Conservation (phyloP, 768 basidiomycete genomes). For the Hypsizygus marmoreus region DNA sequence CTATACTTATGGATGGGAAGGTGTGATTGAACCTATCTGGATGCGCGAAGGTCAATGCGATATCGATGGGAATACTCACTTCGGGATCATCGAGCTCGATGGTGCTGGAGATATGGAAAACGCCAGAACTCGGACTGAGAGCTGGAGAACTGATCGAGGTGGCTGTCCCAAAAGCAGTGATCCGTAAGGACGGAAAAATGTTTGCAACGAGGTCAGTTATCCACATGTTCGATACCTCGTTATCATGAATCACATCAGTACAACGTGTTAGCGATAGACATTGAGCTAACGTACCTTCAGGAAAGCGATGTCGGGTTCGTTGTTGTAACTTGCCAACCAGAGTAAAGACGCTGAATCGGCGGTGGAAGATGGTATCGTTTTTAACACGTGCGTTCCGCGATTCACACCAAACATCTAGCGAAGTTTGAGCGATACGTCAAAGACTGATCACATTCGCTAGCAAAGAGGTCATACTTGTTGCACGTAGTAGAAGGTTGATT, state of each 20-base stretch:
- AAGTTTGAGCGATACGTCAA: slow-evolving; percentile 2
- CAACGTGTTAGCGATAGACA: background rate
- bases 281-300: slow-evolving; percentile 27
- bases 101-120: slow-evolving; percentile 34
- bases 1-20: slow-evolving; percentile 35
- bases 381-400: slow-evolving; percentile 33
- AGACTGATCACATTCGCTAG: background rate
- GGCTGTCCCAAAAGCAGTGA: slow-evolving; percentile 24
- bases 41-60: slow-evolving; percentile 28
- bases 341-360: slow-evolving; percentile 30
- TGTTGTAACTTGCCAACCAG: slow-evolving; percentile 37
- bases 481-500: slow-evolving; percentile 38
- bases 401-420: slow-evolving; percentile 38
- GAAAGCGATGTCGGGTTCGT: slow-evolving; percentile 33
- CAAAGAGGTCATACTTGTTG: slow-evolving; percentile 30
- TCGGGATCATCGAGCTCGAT: slow-evolving; percentile 32
- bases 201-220: slow-evolving; percentile 31
- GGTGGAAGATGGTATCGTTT: slow-evolving; percentile 27
- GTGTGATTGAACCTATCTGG: slow-evolving; percentile 33
- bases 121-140: slow-evolving; percentile 31
- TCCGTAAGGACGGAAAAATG: slow-evolving; percentile 30
- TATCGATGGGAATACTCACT: slow-evolving; percentile 30
- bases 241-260: background rate
- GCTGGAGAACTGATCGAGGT: slow-evolving; percentile 28
- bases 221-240: slow-evolving; percentile 32